Conservation (phyloP, 768 basidiomycete genomes). For the Heimioporus sp. region DNA sequence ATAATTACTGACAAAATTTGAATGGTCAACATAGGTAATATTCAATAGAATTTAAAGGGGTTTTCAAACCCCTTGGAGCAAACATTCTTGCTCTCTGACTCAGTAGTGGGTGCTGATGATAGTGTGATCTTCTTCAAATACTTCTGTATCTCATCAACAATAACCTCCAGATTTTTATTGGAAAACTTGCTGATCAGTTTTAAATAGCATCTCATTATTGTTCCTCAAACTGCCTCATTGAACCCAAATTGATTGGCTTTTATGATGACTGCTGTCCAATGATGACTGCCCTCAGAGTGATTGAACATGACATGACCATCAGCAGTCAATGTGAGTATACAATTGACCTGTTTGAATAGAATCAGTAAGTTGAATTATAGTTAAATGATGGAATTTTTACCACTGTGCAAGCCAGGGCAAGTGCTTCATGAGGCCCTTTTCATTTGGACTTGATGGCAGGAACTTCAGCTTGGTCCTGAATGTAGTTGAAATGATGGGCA, state of each 20-base stretch:
- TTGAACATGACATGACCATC: not conserved
- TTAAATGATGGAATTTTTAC: not conserved
- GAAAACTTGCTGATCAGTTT: not conserved
- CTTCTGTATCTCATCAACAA: too few relatives aligned
- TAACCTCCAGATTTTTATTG: too few relatives aligned
- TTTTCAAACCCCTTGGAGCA: too few relatives aligned
- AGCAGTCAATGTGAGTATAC: not conserved
- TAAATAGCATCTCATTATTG: not conserved
- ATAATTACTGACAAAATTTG: too few relatives aligned
- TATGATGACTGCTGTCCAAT: not conserved
- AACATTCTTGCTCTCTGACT: too few relatives aligned
- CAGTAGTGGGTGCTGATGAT: too few relatives aligned
- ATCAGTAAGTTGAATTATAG: not conserved
- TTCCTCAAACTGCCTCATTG: not conserved
- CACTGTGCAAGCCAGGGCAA: not conserved
- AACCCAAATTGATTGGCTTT: not conserved
- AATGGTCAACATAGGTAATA: too few relatives aligned
- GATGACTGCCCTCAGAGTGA: not conserved
- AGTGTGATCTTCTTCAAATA: too few relatives aligned
- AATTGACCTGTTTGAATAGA: not conserved
- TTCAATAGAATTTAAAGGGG: too few relatives aligned
- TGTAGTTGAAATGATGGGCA: conserved; percentile 2
- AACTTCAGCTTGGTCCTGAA: not conserved
- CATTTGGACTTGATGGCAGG: not conserved
- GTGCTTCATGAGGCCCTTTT: not conserved